Conservation (phyloP, 2,329 filamentous ascomycete genomes). For the Monosporascus sp. region DNA sequence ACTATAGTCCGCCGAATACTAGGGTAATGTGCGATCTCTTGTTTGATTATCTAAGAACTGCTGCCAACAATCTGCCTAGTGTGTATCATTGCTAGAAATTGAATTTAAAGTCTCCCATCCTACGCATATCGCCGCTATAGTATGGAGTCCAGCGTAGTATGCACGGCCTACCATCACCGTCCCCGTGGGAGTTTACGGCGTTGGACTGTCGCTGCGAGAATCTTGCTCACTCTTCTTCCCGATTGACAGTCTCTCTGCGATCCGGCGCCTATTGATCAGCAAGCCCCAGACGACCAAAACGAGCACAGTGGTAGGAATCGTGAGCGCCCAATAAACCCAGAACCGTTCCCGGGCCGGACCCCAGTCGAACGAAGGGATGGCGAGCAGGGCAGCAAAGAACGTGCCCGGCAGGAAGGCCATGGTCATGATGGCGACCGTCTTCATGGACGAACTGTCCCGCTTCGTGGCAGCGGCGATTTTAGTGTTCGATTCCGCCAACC, state of each 20-base stretch:
- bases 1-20: no score
- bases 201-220: not conserved
- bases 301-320: not conserved
- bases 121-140: no score
- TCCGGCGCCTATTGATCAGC: not conserved
- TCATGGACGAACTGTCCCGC: constrained; percentile 15
- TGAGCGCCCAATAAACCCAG: not conserved
- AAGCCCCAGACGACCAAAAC: not conserved
- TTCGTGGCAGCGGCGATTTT: not conserved
- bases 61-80: no score
- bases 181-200: constrained; percentile 24
- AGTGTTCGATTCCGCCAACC: not conserved
- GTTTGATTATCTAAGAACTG: no score
- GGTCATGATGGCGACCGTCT: constrained; percentile 27
- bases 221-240: not conserved
- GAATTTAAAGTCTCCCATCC: no score
- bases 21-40: no score
- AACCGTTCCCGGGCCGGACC: not conserved
- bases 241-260: not conserved
- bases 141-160: no score
- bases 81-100: no score
- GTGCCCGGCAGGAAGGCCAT: constrained; percentile 30
- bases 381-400: constrained; percentile 18
- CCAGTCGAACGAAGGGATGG: constrained; percentile 4
- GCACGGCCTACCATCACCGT: constrained; percentile 27